These are phyloP conservation scores for Stachybotrys chlorohalonatus DNA, from an alignment of 2,329 filamentous ascomycete genomes.

Conservation along the genomic window DNA sequence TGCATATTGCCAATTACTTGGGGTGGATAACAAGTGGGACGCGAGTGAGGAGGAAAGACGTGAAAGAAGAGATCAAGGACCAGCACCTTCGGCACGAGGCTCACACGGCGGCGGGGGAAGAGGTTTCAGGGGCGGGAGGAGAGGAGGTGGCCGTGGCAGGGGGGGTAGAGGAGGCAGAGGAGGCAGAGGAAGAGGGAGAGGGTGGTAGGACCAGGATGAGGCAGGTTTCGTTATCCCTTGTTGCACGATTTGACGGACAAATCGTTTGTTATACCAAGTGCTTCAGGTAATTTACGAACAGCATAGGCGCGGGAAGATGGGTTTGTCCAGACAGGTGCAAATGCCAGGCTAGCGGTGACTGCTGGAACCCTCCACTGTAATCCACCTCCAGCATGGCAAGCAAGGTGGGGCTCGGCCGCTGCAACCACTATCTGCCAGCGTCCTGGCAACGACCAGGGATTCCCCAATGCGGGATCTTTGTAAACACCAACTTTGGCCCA, in stretches of 20 bases:
- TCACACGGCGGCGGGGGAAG: conserved; percentile 19
- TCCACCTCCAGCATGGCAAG: too few species aligned
- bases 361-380: too few species aligned
- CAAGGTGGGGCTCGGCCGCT: neutral
- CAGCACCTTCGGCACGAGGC: conserved; percentile 27
- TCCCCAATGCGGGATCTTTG: neutral
- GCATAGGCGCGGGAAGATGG: too few species aligned
- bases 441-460: neutral
- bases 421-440: neutral
- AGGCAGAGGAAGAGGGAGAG: conserved; percentile 24
- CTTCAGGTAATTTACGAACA: too few species aligned
- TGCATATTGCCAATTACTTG: conserved; percentile 71
- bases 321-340: too few species aligned
- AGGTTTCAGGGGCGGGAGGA: conserved; percentile 16
- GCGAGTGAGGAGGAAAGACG: conserved; percentile 62
- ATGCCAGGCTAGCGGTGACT: too few species aligned
- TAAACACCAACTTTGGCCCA: neutral
- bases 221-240: too few species aligned
- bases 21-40: conserved; percentile 67
- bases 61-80: conserved; percentile 48
- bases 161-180: conserved; percentile 26
- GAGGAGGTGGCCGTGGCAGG: conserved; percentile 27
- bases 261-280: too few species aligned
- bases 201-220: too few species aligned
- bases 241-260: too few species aligned